Evolutionary conservation across 202 grass and related monocot genomes (phyloP), one percentile per base, ranked within the genome.

Genomic region (Panicum hallii): DNA sequence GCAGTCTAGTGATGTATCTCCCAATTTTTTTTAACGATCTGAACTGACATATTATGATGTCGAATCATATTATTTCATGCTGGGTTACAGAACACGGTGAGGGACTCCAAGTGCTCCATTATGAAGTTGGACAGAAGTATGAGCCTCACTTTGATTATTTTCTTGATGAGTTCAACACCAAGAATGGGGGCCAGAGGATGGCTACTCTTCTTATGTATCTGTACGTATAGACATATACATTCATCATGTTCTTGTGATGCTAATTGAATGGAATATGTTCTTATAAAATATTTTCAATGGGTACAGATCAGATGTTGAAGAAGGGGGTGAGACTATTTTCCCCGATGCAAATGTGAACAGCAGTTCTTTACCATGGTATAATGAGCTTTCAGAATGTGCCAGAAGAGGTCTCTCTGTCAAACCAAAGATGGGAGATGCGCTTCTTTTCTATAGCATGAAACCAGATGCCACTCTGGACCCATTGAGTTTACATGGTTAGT

Each of bases 391-490:
- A 28, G 93, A 99, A 44, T 99, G 97, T 83, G 97, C 91, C 45
- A 92, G 83, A 88, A 89, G 17, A 84, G 97, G 93, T 46, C 81
- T 99, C 62, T 83, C 86, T 72, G 79, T 96, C 19, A 99, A 91
- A 83, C 85, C 97, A 15, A 96, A 94, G 84, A 95, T 95, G 81
- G 97, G 97, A 77, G 90, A 99, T 83, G 97, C 97, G 1, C 87
- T 99, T 32, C 91, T 99, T 58, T 99, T 99, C 82, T 99, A 88
- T 88, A 99, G 97, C 81, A 96, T 99, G 91, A 99, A 92, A 73
- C 97, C 97, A 69, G 97, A 99, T 86, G 91, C 93, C 56, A 82
- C 75, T 28, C 82, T 96, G 47, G 97, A 99, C 15, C 93, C 97
- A 56, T 83, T 94, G 79, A 99, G 97, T 83, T 87, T 99, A 68